These are phyloP conservation scores for Huntiella savannae DNA, from an alignment of 2,329 filamentous ascomycete genomes.

Conservation along the genomic window DNA sequence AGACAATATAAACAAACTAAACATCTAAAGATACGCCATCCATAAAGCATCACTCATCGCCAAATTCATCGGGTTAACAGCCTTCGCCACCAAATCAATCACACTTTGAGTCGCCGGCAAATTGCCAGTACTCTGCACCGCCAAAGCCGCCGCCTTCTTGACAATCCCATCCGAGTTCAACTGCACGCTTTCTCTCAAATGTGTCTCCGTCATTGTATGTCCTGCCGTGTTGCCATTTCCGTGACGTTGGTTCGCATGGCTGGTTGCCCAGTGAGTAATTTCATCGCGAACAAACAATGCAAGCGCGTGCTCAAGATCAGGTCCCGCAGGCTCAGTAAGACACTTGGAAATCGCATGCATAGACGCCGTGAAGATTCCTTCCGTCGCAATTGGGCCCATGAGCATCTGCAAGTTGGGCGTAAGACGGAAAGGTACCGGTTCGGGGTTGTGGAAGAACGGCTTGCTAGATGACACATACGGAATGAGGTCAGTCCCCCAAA, in stretches of 20 bases:
- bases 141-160: slow-evolving; percentile 71
- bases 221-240: neutral
- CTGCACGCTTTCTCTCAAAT: slow-evolving; percentile 62
- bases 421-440: slow-evolving; percentile 90
- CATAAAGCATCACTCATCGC: slow-evolving; percentile 79
- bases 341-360: slow-evolving; percentile 94
- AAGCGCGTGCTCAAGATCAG: slow-evolving; percentile 86
- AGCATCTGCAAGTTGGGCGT: slow-evolving; percentile 91
- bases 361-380: slow-evolving; percentile 87
- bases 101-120: slow-evolving; percentile 93
- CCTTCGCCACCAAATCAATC: slow-evolving; percentile 81
- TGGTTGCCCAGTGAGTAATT: slow-evolving; percentile 93
- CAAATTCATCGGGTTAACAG: slow-evolving; percentile 80
- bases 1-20: neutral
- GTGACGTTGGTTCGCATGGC: slow-evolving; percentile 38
- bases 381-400: slow-evolving; percentile 87
- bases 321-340: slow-evolving; percentile 61
- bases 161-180: slow-evolving; percentile 81
- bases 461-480: slow-evolving; percentile 70
- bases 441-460: slow-evolving; percentile 83
- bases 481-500: slow-evolving; percentile 92
- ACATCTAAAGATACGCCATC: slow-evolving; percentile 63
- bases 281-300: slow-evolving; percentile 92
- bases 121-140: slow-evolving; percentile 57
- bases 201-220: slow-evolving; percentile 31